A percentile compares a stretch with the other conserved stretches of the same genome.
Conservation (phyloP, 1,139 yeast genomes). For the Diutina rugosa region DNA sequence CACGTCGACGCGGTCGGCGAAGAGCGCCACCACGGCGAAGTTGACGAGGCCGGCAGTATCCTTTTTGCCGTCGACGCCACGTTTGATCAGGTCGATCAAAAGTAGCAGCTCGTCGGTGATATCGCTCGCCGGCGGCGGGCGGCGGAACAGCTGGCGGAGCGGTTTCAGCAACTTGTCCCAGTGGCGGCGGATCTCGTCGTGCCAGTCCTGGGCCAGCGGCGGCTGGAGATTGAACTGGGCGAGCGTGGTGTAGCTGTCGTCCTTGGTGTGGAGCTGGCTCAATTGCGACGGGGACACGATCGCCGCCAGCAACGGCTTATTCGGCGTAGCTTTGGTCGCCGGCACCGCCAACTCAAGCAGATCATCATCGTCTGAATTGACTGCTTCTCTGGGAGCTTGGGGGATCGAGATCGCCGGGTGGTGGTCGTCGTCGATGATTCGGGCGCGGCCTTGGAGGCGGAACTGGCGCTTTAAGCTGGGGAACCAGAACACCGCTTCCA, state of each 20-base stretch:
- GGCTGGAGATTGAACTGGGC: slow-evolving; percentile 17
- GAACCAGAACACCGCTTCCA: slow-evolving; percentile 72
- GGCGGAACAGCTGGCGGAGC: slow-evolving; percentile 53
- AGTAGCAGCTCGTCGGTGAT: slow-evolving; percentile 46
- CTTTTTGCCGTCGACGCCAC: slow-evolving; percentile 78
- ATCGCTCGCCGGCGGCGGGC: slow-evolving; percentile 55
- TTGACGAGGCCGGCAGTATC: slow-evolving; percentile 51
- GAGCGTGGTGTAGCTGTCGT: slow-evolving; percentile 12
- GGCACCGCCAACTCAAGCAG: slow-evolving; percentile 9
- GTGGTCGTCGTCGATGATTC: slow-evolving; percentile 24
- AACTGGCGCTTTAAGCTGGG: slow-evolving; percentile 50
- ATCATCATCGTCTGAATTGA: slow-evolving; percentile 5
- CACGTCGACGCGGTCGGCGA: slow-evolving; percentile 63
- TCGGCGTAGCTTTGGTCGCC: slow-evolving; percentile 3
- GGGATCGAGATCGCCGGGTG: slow-evolving; percentile 12
- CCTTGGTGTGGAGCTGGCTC: slow-evolving; percentile 3
- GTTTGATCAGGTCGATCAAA: slow-evolving; percentile 51
- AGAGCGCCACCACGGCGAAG: slow-evolving; percentile 57
- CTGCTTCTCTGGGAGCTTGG: slow-evolving; percentile 7
- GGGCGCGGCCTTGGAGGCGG: slow-evolving; percentile 56
- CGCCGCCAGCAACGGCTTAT: slow-evolving; percentile 5
- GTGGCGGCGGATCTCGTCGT: slow-evolving; percentile 42
- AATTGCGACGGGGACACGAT: slow-evolving; percentile 9
- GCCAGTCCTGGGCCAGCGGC: slow-evolving; percentile 58
- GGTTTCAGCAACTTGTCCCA: slow-evolving; percentile 50